A percentile compares a stretch with the other conserved stretches of the same genome.
Evolutionary conservation across 2,329 filamentous ascomycete species (phyloP).

Genomic region (Aspergillus fumigatiaffinis): DNA sequence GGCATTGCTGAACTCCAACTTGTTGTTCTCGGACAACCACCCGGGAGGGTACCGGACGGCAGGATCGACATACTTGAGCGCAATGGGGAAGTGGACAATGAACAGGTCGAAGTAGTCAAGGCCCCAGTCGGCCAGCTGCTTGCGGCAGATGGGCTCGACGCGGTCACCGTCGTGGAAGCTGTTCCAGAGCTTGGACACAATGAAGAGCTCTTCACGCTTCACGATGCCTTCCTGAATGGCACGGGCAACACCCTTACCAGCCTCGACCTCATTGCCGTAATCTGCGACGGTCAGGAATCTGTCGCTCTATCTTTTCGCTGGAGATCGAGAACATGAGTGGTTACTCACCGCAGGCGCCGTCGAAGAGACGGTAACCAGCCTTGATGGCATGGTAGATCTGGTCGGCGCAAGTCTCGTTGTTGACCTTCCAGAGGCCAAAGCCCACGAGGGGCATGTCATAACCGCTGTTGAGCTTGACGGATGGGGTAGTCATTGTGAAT

Average conservation of each 20-base stretch:
- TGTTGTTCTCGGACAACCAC: slow-evolving; percentile 64
- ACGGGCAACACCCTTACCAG: slow-evolving; percentile 70
- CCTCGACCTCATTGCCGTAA: slow-evolving; percentile 79
- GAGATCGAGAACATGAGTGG: too few relatives aligned
- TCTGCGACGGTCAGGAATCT: slow-evolving; percentile 46
- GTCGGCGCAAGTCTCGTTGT: slow-evolving; percentile 67
- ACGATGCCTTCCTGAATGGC: slow-evolving; percentile 78
- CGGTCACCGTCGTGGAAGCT: slow-evolving; percentile 78
- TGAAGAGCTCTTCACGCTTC: slow-evolving; percentile 82
- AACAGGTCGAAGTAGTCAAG: slow-evolving; percentile 88
- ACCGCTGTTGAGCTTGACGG: slow-evolving; percentile 24
- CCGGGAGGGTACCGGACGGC: slow-evolving; percentile 73
- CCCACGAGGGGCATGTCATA: slow-evolving; percentile 42
- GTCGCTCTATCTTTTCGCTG: not conserved
- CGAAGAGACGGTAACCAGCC: slow-evolving; percentile 58
- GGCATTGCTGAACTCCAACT: slow-evolving; percentile 62
- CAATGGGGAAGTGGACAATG: slow-evolving; percentile 84
- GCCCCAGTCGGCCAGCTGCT: slow-evolving; percentile 77
- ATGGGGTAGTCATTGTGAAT: slow-evolving; percentile 1
- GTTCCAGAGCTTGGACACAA: slow-evolving; percentile 92
- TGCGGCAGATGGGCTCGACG: slow-evolving; percentile 70
- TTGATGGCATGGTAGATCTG: slow-evolving; percentile 71
- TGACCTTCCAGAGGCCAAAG: slow-evolving; percentile 72
- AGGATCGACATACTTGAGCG: slow-evolving; percentile 81
- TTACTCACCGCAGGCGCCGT: slow-evolving; percentile 55